Base-by-base conservation (phyloP, 1,284 basidiomycete genomes). In the Moniliophthora roreri region DNA sequence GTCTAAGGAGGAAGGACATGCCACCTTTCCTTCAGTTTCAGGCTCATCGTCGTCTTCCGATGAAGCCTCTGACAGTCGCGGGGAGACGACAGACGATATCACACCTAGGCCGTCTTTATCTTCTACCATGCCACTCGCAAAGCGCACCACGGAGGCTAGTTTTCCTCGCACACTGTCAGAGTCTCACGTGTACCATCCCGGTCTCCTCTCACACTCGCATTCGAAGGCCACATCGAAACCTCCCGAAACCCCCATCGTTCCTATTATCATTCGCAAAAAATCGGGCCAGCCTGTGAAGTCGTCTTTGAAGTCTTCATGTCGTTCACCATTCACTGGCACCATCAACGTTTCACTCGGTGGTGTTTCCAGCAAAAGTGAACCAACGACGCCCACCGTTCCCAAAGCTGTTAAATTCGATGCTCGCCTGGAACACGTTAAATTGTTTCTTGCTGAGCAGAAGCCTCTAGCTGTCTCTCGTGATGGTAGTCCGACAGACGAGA, bases 401-500 rank as follows among this genome's bases (percentile, higher is more conserved):
- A 96, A 96, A 70, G 86, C 84, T 34, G 96, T 99, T 8, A 93
- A 98, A 66, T 99, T 99, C 60, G 93, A 97, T 71, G 70, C 87
- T 5, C 83, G 95, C 66, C 83, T 98, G 51, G 95, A 97, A 69
- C 88, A 89, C 57, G 90, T 98, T 62, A 95, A 95, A 71, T 80
- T 96, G 51, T 98, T 98, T 76, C 76, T 95, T 50, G 88, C 94
- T 24, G 90, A 93, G 70, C 95, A 98, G 70, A 93, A 93, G 69
- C 96, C 95, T 0, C 78, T 91, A 10, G 95, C 95, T 1, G 95
- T 99, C 15, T 93, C 89, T 18, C 84, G 95, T 47, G 88, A 93
- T 62, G 94, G 93, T 0, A 93, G 90, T 58, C 95, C 95, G 2
- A 90, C 88, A 9, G 85, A 86, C 50, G 86, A 90, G 24, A 84